Conservation (phyloP, 305 asterid species). For the Solanum hybrid region DNA sequence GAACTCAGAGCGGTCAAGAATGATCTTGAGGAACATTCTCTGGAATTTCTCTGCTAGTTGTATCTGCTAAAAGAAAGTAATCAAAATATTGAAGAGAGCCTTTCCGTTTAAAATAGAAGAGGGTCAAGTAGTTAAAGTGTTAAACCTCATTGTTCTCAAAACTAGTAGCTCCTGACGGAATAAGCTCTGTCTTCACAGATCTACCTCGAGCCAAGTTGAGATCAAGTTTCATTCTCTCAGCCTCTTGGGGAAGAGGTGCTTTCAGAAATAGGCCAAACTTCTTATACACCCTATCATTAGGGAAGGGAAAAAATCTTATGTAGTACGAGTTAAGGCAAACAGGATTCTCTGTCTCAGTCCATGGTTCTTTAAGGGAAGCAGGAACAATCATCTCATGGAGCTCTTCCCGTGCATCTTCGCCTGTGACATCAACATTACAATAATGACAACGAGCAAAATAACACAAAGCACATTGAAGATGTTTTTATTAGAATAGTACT, state of each 20-base stretch:
- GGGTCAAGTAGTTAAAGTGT: not conserved
- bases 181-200: constrained; percentile 59
- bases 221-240: constrained; percentile 71
- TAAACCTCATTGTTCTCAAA: constrained; percentile 65
- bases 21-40: constrained; percentile 62
- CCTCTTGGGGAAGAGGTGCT: constrained; percentile 80
- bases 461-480: constrained; percentile 16
- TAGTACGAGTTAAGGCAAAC: constrained; percentile 49
- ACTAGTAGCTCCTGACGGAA: constrained; percentile 52
- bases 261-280: constrained; percentile 74
- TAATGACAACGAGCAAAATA: constrained; percentile 9
- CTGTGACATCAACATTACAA: constrained; percentile 36
- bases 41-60: constrained; percentile 72
- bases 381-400: constrained; percentile 95
- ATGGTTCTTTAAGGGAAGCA: constrained; percentile 53
- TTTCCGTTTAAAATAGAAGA: constrained; percentile 14
- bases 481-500: not conserved
- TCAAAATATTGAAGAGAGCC: not conserved
- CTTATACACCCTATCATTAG: constrained; percentile 68
- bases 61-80: constrained; percentile 41
- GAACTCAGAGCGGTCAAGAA: constrained; percentile 67
- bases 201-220: constrained; percentile 87
- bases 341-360: constrained; percentile 45
- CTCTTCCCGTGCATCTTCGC: constrained; percentile 59
- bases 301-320: constrained; percentile 58